These are phyloP conservation scores for Fonsecaea pedrosoi DNA, from an alignment of 2,329 filamentous ascomycete species.

Conservation along the genomic window DNA sequence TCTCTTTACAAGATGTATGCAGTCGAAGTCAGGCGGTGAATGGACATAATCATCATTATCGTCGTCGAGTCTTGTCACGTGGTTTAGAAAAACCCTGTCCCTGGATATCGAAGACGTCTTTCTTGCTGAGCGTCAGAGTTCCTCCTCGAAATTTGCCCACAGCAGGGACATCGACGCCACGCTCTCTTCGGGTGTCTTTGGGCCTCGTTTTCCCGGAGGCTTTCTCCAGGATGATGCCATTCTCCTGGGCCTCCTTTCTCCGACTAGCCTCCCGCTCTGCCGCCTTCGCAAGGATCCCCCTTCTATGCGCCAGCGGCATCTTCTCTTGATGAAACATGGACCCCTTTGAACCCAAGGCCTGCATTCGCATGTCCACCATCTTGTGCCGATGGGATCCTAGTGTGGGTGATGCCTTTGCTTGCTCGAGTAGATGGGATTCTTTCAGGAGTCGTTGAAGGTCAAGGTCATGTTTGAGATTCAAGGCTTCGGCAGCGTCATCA, in stretches of 20 bases:
- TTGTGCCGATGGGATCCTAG: slow-evolving; percentile 78
- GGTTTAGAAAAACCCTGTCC: slow-evolving; percentile 46
- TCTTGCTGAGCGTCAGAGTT: slow-evolving; percentile 76
- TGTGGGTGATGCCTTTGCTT: slow-evolving; percentile 61
- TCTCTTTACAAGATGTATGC: background rate
- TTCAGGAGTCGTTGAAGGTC: slow-evolving; percentile 87
- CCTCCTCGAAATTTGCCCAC: slow-evolving; percentile 83
- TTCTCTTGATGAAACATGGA: slow-evolving; percentile 79
- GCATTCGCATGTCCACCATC: slow-evolving; percentile 82
- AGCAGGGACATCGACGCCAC: slow-evolving; percentile 74
- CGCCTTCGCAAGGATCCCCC: slow-evolving; percentile 78
- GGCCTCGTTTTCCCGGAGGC: slow-evolving; percentile 43
- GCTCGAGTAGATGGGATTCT: slow-evolving; percentile 86
- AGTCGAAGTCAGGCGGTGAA: background rate
- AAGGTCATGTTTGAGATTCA: slow-evolving; percentile 86
- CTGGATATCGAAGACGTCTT: slow-evolving; percentile 76
- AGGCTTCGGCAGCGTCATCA: slow-evolving; percentile 60
- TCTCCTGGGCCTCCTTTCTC: slow-evolving; percentile 81
- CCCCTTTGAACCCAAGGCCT: slow-evolving; percentile 76
- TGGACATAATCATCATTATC: slow-evolving; percentile 11
- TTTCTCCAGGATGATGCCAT: slow-evolving; percentile 84
- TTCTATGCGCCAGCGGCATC: slow-evolving; percentile 87
- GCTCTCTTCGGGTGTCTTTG: slow-evolving; percentile 58
- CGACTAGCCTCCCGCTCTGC: slow-evolving; percentile 71
- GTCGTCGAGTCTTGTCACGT: slow-evolving; percentile 26